A percentile compares a stretch with the other conserved stretches of the same genome.
These are phyloP conservation scores for Coniferiporia sulphurascens DNA, from an alignment of 1,284 basidiomycete genomes.

Conservation along the genomic window DNA sequence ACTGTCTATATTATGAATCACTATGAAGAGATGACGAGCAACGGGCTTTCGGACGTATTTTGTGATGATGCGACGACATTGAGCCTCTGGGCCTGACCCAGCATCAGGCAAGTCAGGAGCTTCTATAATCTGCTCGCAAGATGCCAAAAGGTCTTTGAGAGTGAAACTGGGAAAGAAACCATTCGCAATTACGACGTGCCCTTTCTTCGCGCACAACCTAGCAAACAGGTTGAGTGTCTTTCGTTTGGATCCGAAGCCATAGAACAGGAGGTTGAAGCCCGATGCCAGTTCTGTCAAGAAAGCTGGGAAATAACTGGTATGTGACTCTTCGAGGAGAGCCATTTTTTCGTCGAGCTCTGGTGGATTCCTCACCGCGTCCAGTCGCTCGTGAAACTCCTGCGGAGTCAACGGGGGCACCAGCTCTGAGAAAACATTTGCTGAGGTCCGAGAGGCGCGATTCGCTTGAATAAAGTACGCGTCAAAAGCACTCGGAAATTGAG, in stretches of 20 bases:
- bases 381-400: conserved; percentile 53
- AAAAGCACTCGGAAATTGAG: conserved; percentile 46
- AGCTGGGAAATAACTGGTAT: conserved; percentile 47
- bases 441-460: conserved; percentile 62
- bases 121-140: conserved; percentile 38
- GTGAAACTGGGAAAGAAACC: conserved; percentile 70
- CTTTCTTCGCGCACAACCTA: conserved; percentile 46
- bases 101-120: conserved; percentile 37
- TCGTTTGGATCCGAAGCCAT: conserved; percentile 86
- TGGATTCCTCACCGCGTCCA: conserved; percentile 29
- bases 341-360: conserved; percentile 30
- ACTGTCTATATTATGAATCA: conserved; percentile 87
- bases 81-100: conserved; percentile 48
- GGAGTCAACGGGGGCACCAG: conserved; percentile 62
- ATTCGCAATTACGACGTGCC: conserved; percentile 77
- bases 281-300: conserved; percentile 68
- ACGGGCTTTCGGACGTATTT: conserved; percentile 43
- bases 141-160: conserved; percentile 36
- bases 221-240: conserved; percentile 71
- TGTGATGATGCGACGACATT: conserved; percentile 57
- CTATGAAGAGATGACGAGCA: conserved; percentile 54
- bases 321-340: conserved; percentile 26
- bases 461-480: conserved; percentile 80
- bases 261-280: conserved; percentile 83
- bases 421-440: conserved; percentile 70